Evolutionary conservation across 306 rosid genomes (phyloP), one percentile per base, ranked within the genome.

Genomic region (Quercus dentata): DNA sequence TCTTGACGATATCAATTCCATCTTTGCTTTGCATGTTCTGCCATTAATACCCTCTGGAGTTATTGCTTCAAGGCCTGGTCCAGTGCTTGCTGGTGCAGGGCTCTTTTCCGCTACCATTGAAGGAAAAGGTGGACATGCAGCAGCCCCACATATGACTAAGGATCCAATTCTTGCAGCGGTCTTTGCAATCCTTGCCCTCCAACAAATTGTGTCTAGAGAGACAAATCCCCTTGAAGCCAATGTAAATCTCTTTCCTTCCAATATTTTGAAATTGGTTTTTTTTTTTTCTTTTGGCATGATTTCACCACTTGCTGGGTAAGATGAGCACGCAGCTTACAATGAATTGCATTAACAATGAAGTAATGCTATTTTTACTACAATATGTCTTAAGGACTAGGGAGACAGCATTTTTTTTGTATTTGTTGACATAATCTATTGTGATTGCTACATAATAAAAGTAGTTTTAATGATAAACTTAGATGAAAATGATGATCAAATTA

Each of bases 61-160:
- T 56, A 80, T 86, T 67, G 86, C 89, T 78, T 85, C 86, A 2
- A 75, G 86, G 86, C 83, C 88, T 1, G 88, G 86, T 20, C 58
- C 80, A 54, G 62, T 82, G 58, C 80, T 81, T 25, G 84, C 86
- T 1, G 80, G 86, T 11, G 78, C 83, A 5, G 88, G 88, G 27
- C 83, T 68, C 58, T 86, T 86, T 71, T 72, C 77, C 1, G 78
- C 73, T 55, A 76, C 69, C 19, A 73, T 86, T 49, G 75, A 9
- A 44, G 89, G 89, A 70, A 86, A 79, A 65, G 82, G 89, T 62
- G 82, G 84, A 13, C 89, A 86, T 58, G 89, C 82, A 1, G 84
- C 89, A n/a, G 25, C 75, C 41, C 86, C 89, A 59, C 89, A 86
- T 74, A 54, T 35, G 54, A 82, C 18, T 17, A 76, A 61, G 75